These are phyloP conservation scores for Trichocladium uniseriatum DNA, from an alignment of 495 filamentous ascomycete genomes.

Conservation along the genomic window DNA sequence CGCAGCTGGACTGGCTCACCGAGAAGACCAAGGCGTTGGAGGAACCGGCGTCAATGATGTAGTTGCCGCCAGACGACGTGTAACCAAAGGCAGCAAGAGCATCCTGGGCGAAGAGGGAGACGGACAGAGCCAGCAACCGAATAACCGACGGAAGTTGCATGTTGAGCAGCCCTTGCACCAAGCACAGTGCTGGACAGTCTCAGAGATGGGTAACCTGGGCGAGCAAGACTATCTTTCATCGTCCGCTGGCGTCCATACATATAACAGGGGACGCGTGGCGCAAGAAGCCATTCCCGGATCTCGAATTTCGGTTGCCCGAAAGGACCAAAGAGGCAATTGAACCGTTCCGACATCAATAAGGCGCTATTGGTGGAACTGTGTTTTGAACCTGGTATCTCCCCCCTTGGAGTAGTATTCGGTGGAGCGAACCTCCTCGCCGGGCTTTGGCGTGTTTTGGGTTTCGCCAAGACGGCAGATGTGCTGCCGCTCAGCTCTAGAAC, in stretches of 20 bases:
- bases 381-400: too few relatives aligned
- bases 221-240: too few relatives aligned
- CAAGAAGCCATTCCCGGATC: too few relatives aligned
- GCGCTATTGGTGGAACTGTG: slow-evolving; percentile 22
- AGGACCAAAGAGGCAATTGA: too few relatives aligned
- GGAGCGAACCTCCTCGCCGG: slow-evolving; percentile 1
- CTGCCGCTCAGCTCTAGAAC: slow-evolving; percentile 3
- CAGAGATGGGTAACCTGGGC: not conserved
- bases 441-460: slow-evolving; percentile 12
- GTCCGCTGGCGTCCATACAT: too few relatives aligned
- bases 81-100: slow-evolving; percentile 34
- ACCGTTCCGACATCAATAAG: not conserved
- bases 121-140: slow-evolving; percentile 18
- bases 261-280: too few relatives aligned
- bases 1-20: slow-evolving; percentile 47
- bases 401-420: slow-evolving; percentile 14
- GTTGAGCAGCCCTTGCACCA: slow-evolving; percentile 7
- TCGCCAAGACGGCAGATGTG: slow-evolving; percentile 18
- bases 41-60: slow-evolving; percentile 47
- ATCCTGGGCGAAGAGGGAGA: slow-evolving; percentile 28
- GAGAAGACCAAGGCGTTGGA: slow-evolving; percentile 47
- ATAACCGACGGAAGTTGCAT: slow-evolving; percentile 17
- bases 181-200: not conserved
- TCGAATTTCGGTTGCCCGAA: too few relatives aligned
- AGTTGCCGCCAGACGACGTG: slow-evolving; percentile 34